These are phyloP conservation scores for Pichia californica DNA, from an alignment of 805 yeast genomes.

Conservation along the genomic window DNA sequence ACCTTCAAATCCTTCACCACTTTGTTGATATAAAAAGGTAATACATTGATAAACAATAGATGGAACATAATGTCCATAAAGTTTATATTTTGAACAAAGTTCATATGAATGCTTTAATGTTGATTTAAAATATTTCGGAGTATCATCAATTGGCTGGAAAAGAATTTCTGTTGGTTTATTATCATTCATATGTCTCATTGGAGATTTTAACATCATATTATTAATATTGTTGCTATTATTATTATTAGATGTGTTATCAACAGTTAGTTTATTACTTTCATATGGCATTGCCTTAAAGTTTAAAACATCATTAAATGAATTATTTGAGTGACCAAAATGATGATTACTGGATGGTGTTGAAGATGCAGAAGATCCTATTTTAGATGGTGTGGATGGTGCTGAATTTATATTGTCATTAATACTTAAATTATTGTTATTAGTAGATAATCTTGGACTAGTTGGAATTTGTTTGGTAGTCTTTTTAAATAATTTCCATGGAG, in stretches of 20 bases:
- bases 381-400: conserved; percentile 2
- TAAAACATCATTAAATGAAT: conserved; percentile 15
- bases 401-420: background rate
- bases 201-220: conserved; percentile 3
- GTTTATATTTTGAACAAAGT: conserved; percentile 42
- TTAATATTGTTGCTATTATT: background rate
- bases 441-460: conserved; percentile 1
- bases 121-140: conserved; percentile 52
- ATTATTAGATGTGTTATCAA: background rate
- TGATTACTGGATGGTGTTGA: conserved; percentile 6
- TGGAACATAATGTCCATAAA: conserved; percentile 49
- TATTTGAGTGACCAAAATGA: background rate
- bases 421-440: background rate
- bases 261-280: conserved; percentile 17
- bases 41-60: conserved; percentile 72
- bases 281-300: conserved; percentile 31
- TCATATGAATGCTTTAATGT: conserved; percentile 46
- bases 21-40: conserved; percentile 53
- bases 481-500: conserved; percentile 11
- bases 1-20: conserved; percentile 84
- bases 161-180: background rate
- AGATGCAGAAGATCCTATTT: conserved; percentile 6
- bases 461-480: conserved; percentile 2
- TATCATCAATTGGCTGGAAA: conserved; percentile 14
- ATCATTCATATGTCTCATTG: conserved; percentile 4